Conservation (phyloP, 2,329 filamentous ascomycete species). For the Colletotrichum somersetense region DNA sequence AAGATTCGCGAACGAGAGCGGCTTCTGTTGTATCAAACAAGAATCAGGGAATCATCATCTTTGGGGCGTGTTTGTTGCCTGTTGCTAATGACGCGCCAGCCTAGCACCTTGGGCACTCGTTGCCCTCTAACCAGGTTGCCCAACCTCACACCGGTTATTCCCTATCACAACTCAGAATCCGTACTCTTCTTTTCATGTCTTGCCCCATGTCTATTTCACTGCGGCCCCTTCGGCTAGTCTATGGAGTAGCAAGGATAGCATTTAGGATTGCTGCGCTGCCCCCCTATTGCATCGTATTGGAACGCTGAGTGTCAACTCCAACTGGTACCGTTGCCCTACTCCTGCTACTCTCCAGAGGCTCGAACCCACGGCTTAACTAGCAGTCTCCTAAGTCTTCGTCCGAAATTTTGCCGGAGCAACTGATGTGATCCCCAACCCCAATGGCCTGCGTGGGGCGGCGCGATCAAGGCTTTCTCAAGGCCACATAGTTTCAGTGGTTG, state of each 20-base stretch:
- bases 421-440: background rate
- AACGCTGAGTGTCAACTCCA: background rate
- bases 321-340: slow-evolving; percentile 1
- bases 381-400: background rate
- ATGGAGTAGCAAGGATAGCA: background rate
- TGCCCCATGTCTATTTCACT: background rate
- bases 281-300: background rate
- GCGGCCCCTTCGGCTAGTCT: background rate
- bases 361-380: background rate
- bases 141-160: background rate
- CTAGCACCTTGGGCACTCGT: background rate
- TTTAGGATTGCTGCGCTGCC: background rate
- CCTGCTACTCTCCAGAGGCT: background rate
- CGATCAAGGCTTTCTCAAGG: background rate
- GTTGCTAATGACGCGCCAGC: background rate
- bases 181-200: background rate
- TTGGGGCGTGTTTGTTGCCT: background rate
- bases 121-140: background rate
- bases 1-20: background rate
- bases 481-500: background rate
- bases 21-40: background rate
- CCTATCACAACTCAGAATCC: background rate
- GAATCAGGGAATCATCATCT: background rate
- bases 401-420: background rate
- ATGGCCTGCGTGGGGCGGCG: background rate